phyloP scores from a whole-genome alignment of 208 protist species.

The Crithidia bombi region DNA sequence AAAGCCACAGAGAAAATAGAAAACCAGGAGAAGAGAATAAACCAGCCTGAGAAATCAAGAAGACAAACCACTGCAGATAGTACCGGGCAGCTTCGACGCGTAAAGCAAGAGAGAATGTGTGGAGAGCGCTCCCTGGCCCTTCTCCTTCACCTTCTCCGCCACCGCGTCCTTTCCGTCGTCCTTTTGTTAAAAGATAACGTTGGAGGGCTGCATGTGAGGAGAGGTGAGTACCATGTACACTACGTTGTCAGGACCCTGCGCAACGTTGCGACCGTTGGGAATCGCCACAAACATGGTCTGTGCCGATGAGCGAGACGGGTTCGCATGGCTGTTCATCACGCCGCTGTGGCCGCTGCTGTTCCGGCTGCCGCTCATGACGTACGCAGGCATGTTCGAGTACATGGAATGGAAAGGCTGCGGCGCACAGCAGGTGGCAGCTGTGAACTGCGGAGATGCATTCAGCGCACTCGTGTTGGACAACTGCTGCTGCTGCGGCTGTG shows the following conservation, averaged over 20 bases:
- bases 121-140: too few species aligned
- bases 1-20: slow-evolving; percentile 13
- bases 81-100: neutral
- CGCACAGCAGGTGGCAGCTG: neutral
- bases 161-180: too few species aligned
- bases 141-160: too few species aligned
- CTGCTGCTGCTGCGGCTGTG: slow-evolving; percentile 7
- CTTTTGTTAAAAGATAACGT: slow-evolving; percentile 25
- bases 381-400: slow-evolving; percentile 21
- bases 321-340: neutral
- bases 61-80: neutral
- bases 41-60: too few species aligned
- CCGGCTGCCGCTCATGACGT: slow-evolving; percentile 12
- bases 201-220: slow-evolving; percentile 28
- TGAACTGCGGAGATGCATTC: slow-evolving; percentile 24
- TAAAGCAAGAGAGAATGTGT: slow-evolving; percentile 3
- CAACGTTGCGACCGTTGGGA: slow-evolving; percentile 19
- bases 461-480: slow-evolving; percentile 10
- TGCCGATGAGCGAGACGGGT: neutral
- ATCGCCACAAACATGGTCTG: slow-evolving; percentile 30
- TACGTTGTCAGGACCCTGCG: slow-evolving; percentile 22
- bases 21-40: slow-evolving; percentile 4
- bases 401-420: slow-evolving; percentile 15
- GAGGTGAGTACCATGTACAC: slow-evolving; percentile 32
- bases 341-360: slow-evolving; percentile 10